Conservation (phyloP, 73 alveolate genomes). For the Uronychia setigera region DNA sequence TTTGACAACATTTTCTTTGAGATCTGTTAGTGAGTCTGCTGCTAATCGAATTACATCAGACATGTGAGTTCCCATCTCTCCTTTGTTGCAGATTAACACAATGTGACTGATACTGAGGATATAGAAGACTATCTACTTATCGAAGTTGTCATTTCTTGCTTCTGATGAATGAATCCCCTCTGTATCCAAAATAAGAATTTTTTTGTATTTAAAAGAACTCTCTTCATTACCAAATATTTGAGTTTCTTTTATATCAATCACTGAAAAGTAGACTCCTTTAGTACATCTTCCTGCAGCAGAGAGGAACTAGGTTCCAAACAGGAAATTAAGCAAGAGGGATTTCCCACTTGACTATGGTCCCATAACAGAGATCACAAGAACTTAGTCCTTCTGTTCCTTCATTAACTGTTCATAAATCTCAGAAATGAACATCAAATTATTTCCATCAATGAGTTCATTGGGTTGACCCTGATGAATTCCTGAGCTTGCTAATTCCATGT, state of each 20-base stretch:
- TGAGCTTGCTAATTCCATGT: not conserved
- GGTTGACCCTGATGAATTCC: slow-evolving; percentile 10
- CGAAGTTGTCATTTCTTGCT: slow-evolving; percentile 61
- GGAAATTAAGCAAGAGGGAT: slow-evolving; percentile 24
- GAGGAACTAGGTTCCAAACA: slow-evolving; percentile 30
- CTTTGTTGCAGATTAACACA: slow-evolving; percentile 36
- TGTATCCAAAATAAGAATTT: slow-evolving; percentile 62
- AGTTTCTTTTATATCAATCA: slow-evolving; percentile 29
- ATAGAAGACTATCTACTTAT: slow-evolving; percentile 54
- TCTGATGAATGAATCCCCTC: slow-evolving; percentile 66
- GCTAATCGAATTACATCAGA: slow-evolving; percentile 21
- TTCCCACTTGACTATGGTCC: slow-evolving; percentile 72
- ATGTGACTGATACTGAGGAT: slow-evolving; percentile 25
- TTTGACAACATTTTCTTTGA: not conserved
- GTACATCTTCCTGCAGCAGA: slow-evolving; percentile 43
- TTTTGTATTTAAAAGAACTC: not conserved
- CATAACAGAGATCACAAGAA: slow-evolving; percentile 55
- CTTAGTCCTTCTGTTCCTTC: not conserved
- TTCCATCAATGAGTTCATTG: slow-evolving; percentile 37
- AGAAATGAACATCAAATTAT: slow-evolving; percentile 2
- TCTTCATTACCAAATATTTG: slow-evolving; percentile 2
- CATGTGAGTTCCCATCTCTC: slow-evolving; percentile 27
- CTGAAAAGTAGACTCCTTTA: slow-evolving; percentile 63
- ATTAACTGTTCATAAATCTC: slow-evolving; percentile 5
- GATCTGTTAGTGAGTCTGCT: slow-evolving; percentile 2